Evolutionary conservation across 1,284 basidiomycete genomes (phyloP).

Genomic region (Xerocomus cyaneibrunnescens): DNA sequence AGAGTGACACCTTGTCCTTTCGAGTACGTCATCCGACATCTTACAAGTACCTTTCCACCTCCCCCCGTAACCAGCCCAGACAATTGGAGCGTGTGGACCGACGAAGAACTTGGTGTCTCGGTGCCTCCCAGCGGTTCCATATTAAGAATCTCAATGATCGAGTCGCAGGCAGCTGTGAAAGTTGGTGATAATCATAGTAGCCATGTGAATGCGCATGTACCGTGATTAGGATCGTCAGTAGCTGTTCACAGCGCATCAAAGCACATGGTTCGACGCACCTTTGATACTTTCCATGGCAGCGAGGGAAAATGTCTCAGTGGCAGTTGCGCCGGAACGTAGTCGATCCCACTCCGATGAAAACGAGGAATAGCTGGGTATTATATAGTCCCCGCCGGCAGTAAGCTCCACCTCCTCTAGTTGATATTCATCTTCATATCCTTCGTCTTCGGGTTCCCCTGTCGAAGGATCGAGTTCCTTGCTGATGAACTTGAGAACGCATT

Average conservation of each 20-base stretch:
- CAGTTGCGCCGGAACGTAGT: slow-evolving; percentile 68
- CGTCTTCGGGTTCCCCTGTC: slow-evolving; percentile 96
- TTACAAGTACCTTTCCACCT: slow-evolving; percentile 89
- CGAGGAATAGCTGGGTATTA: slow-evolving; percentile 88
- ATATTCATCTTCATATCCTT: slow-evolving; percentile 99
- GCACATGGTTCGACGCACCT: slow-evolving; percentile 51
- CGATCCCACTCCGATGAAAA: slow-evolving; percentile 97
- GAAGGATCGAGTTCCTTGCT: slow-evolving; percentile 97
- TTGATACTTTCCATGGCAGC: slow-evolving; percentile 93
- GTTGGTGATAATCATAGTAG: slow-evolving; percentile 12
- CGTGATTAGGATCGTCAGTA: slow-evolving; percentile 13
- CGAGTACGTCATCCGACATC: slow-evolving; percentile 95
- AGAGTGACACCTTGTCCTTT: slow-evolving; percentile 92
- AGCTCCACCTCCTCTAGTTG: slow-evolving; percentile 96
- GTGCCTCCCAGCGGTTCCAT: slow-evolving; percentile 96
- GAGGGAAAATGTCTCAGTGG: slow-evolving; percentile 93
- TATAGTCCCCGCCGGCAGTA: slow-evolving; percentile 89
- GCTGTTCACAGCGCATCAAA: slow-evolving; percentile 3
- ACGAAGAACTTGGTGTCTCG: slow-evolving; percentile 75
- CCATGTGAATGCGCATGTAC: slow-evolving; percentile 15
- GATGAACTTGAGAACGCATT: slow-evolving; percentile 92
- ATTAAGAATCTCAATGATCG: slow-evolving; percentile 90
- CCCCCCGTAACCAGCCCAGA: slow-evolving; percentile 88
- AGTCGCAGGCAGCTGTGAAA: slow-evolving; percentile 80
- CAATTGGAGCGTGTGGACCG: slow-evolving; percentile 93